These are phyloP conservation scores for Dendrobium catenatum DNA, from an alignment of 106 monocot genomes.

Conservation along the genomic window DNA sequence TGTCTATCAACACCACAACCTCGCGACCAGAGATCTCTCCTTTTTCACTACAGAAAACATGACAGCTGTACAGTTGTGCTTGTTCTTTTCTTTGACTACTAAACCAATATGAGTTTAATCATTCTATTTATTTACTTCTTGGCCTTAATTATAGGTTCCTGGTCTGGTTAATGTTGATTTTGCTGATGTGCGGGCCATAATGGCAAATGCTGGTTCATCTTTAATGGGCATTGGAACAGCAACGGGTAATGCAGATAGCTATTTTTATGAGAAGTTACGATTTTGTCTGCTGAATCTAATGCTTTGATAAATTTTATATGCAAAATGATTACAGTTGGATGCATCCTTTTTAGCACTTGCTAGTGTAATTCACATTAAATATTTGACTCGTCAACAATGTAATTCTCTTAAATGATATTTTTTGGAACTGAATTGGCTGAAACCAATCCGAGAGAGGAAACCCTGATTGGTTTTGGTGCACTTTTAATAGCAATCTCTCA, in stretches of 20 bases:
- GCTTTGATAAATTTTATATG: neutral
- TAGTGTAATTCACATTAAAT: neutral
- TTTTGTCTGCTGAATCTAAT: neutral
- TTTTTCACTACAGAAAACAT: neutral
- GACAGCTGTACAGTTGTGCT: neutral
- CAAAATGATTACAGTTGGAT: neutral
- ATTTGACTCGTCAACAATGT: neutral
- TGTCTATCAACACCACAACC: no score
- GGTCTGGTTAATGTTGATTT: constrained; percentile 97
- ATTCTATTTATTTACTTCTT: neutral
- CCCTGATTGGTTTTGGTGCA: no score
- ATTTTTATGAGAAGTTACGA: neutral
- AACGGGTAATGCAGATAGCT: constrained; percentile 42
- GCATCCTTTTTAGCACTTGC: neutral
- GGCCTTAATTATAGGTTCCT: constrained; percentile 48
- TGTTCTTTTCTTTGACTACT: neutral
- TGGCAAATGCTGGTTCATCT: constrained; percentile 92
- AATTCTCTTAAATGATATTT: neutral
- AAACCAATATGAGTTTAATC: neutral
- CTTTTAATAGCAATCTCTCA: no score
- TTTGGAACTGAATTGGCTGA: neutral
- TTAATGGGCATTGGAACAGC: constrained; percentile 98
- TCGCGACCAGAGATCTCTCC: no score
- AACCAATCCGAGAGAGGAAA: neutral
- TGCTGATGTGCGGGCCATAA: constrained; percentile 95